Evolutionary conservation across 2,329 filamentous ascomycete genomes (phyloP), one percentile per base, ranked within the genome.

Genomic region (Colletotrichum sp.): DNA sequence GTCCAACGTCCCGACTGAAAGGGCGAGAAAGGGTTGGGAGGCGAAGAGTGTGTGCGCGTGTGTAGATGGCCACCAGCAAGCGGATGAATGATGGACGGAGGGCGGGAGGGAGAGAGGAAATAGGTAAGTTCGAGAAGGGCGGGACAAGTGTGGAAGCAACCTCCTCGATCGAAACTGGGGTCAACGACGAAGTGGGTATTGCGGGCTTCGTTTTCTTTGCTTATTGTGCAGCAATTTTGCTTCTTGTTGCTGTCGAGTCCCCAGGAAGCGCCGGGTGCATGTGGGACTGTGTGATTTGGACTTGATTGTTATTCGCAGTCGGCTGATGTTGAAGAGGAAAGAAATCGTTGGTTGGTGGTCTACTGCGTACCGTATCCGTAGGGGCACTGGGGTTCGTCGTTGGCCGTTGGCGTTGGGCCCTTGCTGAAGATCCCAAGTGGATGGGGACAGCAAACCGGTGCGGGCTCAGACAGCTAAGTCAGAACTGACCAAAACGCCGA

Each of bases 271-370:
- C 64, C 64, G 73, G 64, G 59, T 73, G 57, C 57, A 64, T 52
- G 73, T 59, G 73, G 64, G 59, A 73, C 70, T 57, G 18, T 62
- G 57, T 21, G 70, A 36, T 69, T 39, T 57, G 64, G 59, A 21
- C 30, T 30, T 63, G 62, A 30, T 66, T 66, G 44, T 21, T 49
- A 49, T 49, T 49, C 44, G 44, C 10, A 39, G 69, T 72, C 63
- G 73, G 73, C 63, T 72, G 69, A 76, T 72, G 69, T 67, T 21
- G 28, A 68, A 64, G 49, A 75, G 18, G 36, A 67, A 32, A 55
- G 24, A 36, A 49, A 30, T 36, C 26, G 55, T 60, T 36, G 62
- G 30, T 39, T 34, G 34, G 34, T 36, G 59, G 59, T 59, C 26
- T 59, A 26, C 28, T 30, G 44, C 44, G 44, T 44, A 44, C 39